Conservation (phyloP, 2,329 filamentous ascomycete species). For the Neofusicoccum cordaticola region DNA sequence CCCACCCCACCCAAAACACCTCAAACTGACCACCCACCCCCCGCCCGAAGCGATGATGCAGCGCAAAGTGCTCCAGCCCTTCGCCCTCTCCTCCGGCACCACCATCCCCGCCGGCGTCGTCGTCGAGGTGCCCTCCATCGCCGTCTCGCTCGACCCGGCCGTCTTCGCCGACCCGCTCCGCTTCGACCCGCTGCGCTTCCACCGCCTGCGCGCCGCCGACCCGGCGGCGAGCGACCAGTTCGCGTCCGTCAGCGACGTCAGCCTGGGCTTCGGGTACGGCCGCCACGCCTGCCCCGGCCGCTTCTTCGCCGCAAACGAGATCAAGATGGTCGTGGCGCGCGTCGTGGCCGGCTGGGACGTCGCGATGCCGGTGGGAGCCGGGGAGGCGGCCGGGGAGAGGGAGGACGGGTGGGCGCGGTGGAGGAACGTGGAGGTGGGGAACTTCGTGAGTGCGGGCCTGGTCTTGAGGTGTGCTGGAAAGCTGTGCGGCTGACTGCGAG, state of each 20-base stretch:
- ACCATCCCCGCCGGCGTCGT: not conserved
- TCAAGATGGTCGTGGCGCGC: constrained; percentile 31
- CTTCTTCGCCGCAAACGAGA: constrained; percentile 34
- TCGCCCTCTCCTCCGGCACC: not conserved
- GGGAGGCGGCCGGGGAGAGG: constrained; percentile 15
- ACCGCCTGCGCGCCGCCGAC: constrained; percentile 11
- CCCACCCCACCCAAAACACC: not conserved
- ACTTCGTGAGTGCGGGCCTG: not conserved
- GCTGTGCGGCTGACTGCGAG: not conserved
- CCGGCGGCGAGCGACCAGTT: constrained; percentile 21
- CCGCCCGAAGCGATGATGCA: not conserved
- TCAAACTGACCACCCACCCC: not conserved
- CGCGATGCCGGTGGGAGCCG: not conserved
- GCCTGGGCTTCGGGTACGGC: constrained; percentile 29
- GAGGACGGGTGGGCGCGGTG: constrained; percentile 23
- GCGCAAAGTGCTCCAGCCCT: not conserved
- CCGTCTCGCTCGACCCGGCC: not conserved
- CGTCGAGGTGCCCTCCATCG: not conserved
- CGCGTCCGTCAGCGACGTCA: not conserved
- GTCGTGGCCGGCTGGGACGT: not conserved
- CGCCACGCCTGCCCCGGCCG: constrained; percentile 31
- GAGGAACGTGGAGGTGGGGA: constrained; percentile 13
- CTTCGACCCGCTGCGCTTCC: constrained; percentile 4
- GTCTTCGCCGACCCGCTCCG: not conserved
- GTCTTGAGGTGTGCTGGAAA: not conserved